phyloP scores from a whole-genome alignment of 169 alveolate species.

The Toxoplasma gondii region DNA sequence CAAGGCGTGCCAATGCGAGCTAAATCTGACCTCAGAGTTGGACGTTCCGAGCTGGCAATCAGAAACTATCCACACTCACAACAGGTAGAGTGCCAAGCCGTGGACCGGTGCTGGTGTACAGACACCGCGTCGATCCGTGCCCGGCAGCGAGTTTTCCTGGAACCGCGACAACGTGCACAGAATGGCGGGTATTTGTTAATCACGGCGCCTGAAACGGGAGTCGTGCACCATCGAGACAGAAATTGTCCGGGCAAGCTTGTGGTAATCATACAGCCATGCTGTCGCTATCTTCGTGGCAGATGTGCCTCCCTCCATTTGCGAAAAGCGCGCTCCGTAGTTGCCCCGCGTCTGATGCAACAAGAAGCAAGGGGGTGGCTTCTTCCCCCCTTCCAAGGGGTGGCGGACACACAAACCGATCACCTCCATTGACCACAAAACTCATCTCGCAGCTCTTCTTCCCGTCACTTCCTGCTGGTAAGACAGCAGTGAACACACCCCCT shows the following conservation, averaged over 20 bases:
- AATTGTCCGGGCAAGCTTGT: no score
- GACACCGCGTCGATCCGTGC: neutral
- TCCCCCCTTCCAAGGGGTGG: neutral
- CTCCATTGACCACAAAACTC: neutral
- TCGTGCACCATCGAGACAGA: neutral
- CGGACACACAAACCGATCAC: constrained; percentile 9
- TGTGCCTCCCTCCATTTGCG: constrained; percentile 3
- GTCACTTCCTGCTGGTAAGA: no score
- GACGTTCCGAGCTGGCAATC: no score
- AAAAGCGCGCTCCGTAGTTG: neutral
- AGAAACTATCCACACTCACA: neutral
- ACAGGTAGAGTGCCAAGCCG: neutral
- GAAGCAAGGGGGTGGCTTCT: neutral
- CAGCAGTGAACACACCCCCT: no score
- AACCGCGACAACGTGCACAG: neutral
- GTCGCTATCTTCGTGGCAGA: neutral
- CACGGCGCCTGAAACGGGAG: neutral
- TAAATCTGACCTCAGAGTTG: no score
- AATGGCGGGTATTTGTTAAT: neutral
- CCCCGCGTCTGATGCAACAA: constrained; percentile 3
- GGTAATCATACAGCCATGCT: no score
- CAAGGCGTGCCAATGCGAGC: no score
- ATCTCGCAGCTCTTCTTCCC: neutral
- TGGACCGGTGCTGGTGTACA: neutral
- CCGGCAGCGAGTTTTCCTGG: neutral